Base-by-base conservation (phyloP, 1,139 yeast genomes). In the Casaregolazyma lundiana region DNA sequence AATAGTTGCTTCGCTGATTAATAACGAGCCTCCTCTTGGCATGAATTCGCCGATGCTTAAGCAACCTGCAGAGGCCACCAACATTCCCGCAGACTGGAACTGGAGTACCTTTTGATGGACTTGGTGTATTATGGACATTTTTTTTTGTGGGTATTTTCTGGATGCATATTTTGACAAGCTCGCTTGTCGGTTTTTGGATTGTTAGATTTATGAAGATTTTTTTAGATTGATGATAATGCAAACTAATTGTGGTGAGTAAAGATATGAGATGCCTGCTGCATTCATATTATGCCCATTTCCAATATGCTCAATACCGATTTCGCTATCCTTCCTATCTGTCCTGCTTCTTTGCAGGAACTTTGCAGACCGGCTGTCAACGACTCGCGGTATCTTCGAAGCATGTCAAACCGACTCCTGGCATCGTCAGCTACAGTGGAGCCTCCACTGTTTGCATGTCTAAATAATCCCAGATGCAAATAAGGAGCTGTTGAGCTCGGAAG, bases 301-400 rank as follows among this genome's bases (percentile, higher is more conserved):
- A 50, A 24, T 11, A 46, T 36, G 38, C 42, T 42, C 16, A 49
- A 21, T 22, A 50, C 20, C 6, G 50, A 50, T 42, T 73, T 73
- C 8, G 87, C 83, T 43, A 72, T 73, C 51, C 81, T 75, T 2
- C 89, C 92, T 9, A 76, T 69, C 50, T 83, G 89, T 2, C 94
- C 94, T 7, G 89, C 90, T 57, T 86, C 95, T 56, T 79, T 80
- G 7, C 77, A 63, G 38, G 80, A 62, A 35, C 70, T 68, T 1
- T 65, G 70, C 22, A 84, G 68, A 39, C 87, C 86, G 44, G 70
- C 70, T 19, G 59, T 45, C 53, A 85, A 68, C 7, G 78, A 77
- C 1, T 63, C 64, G 44, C 68, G 58, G 58, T 80, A 81, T n/a
- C 76, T 72, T 46, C 78, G 82, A 29, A 71, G 60, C 1, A 83